Percentiles rank a stretch among this genome's conserved stretches.
phyloP scores from a whole-genome alignment of 139 green algal species.

The Pedinophyceae sp. region DNA sequence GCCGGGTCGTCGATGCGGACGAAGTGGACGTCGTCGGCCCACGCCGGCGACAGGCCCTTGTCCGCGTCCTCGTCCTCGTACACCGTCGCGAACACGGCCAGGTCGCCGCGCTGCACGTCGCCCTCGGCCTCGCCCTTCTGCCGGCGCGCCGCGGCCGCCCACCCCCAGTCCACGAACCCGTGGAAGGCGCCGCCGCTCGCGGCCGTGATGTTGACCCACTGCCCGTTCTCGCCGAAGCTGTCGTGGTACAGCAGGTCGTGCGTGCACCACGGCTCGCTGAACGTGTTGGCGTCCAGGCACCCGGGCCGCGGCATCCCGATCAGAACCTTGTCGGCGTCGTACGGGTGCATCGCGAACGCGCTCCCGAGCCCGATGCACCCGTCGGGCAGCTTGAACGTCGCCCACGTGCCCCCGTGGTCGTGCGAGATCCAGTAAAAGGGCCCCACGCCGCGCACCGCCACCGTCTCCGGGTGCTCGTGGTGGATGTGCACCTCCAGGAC shows the following conservation, averaged over 20 bases:
- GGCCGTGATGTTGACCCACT: background rate
- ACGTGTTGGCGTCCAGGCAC: background rate
- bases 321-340: background rate
- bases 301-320: background rate
- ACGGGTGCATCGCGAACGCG: too few species aligned
- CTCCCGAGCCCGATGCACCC: too few species aligned
- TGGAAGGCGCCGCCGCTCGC: background rate
- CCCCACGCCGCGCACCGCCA: too few species aligned
- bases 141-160: too few species aligned
- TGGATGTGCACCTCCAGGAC: too few species aligned
- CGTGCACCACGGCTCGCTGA: background rate
- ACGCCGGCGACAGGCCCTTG: too few species aligned
- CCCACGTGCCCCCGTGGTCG: too few species aligned
- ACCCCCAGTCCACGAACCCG: background rate
- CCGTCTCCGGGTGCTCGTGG: too few species aligned
- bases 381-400: too few species aligned
- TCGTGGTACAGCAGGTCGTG: background rate
- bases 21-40: too few species aligned
- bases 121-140: background rate
- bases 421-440: too few species aligned
- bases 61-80: background rate
- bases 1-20: too few species aligned
- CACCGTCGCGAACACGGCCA: background rate
- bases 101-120: background rate
- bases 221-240: background rate